Evolutionary conservation across 2,329 filamentous ascomycete genomes (phyloP).

Genomic region (Fusarium equiseti): DNA sequence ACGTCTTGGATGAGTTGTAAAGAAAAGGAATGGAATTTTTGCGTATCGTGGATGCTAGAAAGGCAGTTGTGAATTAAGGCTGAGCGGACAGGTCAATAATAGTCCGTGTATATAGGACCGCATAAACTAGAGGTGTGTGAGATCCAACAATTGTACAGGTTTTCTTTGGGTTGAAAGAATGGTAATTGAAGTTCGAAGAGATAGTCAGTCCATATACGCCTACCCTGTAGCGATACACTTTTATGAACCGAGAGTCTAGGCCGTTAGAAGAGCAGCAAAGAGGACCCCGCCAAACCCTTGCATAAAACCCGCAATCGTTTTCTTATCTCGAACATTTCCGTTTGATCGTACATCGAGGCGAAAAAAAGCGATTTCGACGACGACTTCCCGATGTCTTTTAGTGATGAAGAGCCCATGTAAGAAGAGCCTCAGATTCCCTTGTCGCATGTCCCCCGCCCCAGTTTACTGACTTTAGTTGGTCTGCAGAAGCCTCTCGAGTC

Average conservation of each 20-base stretch:
- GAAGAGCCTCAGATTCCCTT: not conserved
- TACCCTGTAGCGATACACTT: slow-evolving; percentile 34
- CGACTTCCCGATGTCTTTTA: slow-evolving; percentile 46
- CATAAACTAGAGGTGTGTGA: slow-evolving; percentile 49
- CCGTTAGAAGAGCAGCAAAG: slow-evolving; percentile 5
- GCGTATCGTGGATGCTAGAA: slow-evolving; percentile 33
- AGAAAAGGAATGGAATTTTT: slow-evolving; percentile 34
- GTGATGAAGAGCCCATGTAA: slow-evolving; percentile 64
- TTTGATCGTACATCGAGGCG: not conserved
- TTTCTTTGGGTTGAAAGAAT: slow-evolving; percentile 43
- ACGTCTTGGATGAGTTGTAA: slow-evolving; percentile 90
- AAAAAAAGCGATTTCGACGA: slow-evolving; percentile 12
- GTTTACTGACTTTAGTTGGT: slow-evolving; percentile 20
- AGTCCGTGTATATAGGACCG: slow-evolving; percentile 50
- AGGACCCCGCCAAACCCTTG: slow-evolving; percentile 34
- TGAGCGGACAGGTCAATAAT: slow-evolving; percentile 39
- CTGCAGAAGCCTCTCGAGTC: slow-evolving; percentile 68
- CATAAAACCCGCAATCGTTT: slow-evolving; percentile 25
- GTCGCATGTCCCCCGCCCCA: not conserved
- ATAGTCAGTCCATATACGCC: not conserved
- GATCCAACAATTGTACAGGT: slow-evolving; percentile 50
- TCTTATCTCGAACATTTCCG: not conserved
- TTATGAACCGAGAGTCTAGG: slow-evolving; percentile 12
- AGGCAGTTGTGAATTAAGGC: slow-evolving; percentile 24
- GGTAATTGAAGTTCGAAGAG: not conserved